Evolutionary conservation across 2,329 filamentous ascomycete genomes (phyloP), one percentile per base, ranked within the genome.

Genomic region (Drechmeria coniospora): DNA sequence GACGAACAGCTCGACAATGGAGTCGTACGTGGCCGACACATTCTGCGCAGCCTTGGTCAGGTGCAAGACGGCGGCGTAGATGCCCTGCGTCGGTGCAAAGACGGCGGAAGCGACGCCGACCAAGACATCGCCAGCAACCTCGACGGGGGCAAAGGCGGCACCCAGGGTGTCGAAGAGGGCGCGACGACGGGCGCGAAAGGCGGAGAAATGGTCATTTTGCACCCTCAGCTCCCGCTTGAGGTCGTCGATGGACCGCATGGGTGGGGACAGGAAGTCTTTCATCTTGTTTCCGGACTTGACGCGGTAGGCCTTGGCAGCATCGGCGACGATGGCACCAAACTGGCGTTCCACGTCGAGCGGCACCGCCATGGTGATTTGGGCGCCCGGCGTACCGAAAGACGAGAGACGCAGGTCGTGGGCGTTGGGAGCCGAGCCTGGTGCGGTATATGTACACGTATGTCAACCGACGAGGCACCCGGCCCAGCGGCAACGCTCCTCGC

Each of bases 1-100:
- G 8, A 49, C 48, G 38, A 64, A 57, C 15, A 64, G 38, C 25
- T 57, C 56, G 3, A 56, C 36, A 6, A 64, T 63, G 5, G 50
- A 49, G 36, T 64, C 56, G 26, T 64, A 63, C 6, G 49, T 48
- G 1, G 51, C 39, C 1, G 56, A 60, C 11, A 63, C 59, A 27
- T 59, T 52, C 13, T 52, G 51, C 2, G 59, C 61, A 7, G 59
- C 57, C 19, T 47, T 47, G 12, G 64, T 46, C 7, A 65, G 42
- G 29, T 59, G 56, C 10, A 50, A 39, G 2, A 58, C 55, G 6
- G 59, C 59, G 6, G 51, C 45, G 33, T 59, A 63, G 27, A 61
- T 53, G 16, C 45, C 42, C 25, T 55, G 45, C 3, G 53, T 49
- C 0, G 59, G 56, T 2, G 56, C 44, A 32, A 63, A 62, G 4